Conservation (phyloP, 805 yeast genomes). For the Cyberlindnera meyerae region DNA sequence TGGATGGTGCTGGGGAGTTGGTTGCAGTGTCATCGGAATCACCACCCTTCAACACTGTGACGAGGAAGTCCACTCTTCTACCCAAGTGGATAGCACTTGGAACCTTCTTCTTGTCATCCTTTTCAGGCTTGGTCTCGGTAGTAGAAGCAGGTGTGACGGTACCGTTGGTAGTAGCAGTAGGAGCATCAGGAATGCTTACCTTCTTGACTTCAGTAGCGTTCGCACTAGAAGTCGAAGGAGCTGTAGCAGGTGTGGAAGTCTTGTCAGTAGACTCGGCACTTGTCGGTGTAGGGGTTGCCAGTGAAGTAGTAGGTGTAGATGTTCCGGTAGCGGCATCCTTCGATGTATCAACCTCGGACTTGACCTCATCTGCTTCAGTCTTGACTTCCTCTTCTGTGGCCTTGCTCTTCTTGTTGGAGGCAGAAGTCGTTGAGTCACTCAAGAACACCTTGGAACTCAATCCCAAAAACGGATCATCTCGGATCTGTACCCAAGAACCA, state of each 20-base stretch:
- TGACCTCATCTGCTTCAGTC: constrained; percentile 5
- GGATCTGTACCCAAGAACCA: constrained; percentile 89
- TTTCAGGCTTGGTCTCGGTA: constrained; percentile 6
- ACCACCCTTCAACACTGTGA: constrained; percentile 63
- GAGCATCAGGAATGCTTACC: not conserved
- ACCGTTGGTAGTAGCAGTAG: no score
- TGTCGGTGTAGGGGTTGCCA: constrained; percentile 2
- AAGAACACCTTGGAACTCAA: constrained; percentile 80
- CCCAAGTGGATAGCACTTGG: constrained; percentile 92
- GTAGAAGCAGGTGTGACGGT: constrained; percentile 1
- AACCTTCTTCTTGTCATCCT: constrained; percentile 44
- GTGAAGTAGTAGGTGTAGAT: constrained; percentile 1
- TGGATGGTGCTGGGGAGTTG: constrained; percentile 28
- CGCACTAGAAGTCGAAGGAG: not conserved
- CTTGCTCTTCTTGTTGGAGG: constrained; percentile 30
- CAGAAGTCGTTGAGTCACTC: constrained; percentile 38
- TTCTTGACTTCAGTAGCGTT: constrained; percentile 3
- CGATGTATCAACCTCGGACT: constrained; percentile 2
- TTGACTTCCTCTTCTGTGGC: constrained; percentile 25
- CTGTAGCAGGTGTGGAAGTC: not conserved
- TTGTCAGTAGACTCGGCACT: not conserved
- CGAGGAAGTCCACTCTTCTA: constrained; percentile 84
- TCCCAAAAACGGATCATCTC: constrained; percentile 92
- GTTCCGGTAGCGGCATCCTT: constrained; percentile 4
- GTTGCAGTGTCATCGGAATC: constrained; percentile 28